A percentile compares a stretch with the other conserved stretches of the same genome.
Conservation (phyloP, 1,284 basidiomycete genomes). For the Apiotrichum sp. region DNA sequence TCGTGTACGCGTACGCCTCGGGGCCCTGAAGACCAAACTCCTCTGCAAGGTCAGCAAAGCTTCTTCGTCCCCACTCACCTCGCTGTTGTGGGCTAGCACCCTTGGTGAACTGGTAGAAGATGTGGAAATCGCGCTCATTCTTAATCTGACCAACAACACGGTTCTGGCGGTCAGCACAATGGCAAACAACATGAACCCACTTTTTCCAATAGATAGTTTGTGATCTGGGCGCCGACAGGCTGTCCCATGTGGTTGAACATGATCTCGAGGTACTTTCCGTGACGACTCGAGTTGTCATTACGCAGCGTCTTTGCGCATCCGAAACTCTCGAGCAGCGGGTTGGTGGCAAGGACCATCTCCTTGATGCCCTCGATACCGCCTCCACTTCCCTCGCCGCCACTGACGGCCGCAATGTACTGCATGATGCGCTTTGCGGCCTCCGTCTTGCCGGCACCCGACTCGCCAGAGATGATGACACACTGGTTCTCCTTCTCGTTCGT, state of each 20-base stretch:
- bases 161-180: constrained; percentile 48
- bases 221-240: constrained; percentile 95
- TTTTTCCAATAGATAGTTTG: constrained; percentile 97
- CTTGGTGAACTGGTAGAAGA: constrained; percentile 99
- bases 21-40: constrained; percentile 95
- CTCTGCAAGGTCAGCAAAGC: constrained; percentile 53
- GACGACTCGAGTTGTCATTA: constrained; percentile 98
- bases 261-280: constrained; percentile 99
- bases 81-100: constrained; percentile 82
- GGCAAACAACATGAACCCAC: constrained; percentile 24
- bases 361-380: constrained; percentile 84
- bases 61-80: constrained; percentile 51
- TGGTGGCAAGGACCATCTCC: constrained; percentile 99
- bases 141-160: constrained; percentile 96
- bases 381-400: constrained; percentile 61
- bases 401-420: constrained; percentile 99
- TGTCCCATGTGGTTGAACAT: constrained; percentile 94
- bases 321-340: constrained; percentile 95
- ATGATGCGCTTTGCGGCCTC: constrained; percentile 98
- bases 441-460: constrained; percentile 95
- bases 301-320: constrained; percentile 98
- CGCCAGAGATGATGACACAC: constrained; percentile 99
- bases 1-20: constrained; percentile 91
- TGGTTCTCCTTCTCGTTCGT: constrained; percentile 99
- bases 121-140: constrained; percentile 96